phyloP scores from a whole-genome alignment of 2,329 filamentous ascomycete species.

The Diplodia scrobiculata region DNA sequence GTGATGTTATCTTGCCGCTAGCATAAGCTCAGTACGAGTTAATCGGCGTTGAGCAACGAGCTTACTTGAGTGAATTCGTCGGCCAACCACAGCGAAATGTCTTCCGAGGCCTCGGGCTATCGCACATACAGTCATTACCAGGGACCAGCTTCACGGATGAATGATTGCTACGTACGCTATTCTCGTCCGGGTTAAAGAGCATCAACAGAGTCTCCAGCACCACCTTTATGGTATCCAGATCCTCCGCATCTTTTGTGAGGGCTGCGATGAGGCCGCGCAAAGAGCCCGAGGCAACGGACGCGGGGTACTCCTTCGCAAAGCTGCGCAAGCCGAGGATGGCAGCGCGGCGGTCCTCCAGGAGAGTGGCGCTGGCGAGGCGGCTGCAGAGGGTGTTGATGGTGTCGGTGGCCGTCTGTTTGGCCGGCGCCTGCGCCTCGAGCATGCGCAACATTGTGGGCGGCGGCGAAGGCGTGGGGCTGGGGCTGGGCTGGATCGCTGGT shows the following conservation, averaged over 20 bases:
- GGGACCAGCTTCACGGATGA: background rate
- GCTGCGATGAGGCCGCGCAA: constrained; percentile 83
- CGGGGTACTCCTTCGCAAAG: constrained; percentile 95
- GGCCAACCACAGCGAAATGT: constrained; percentile 92
- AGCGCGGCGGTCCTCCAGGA: constrained; percentile 90
- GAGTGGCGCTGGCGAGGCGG: constrained; percentile 82
- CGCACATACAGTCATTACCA: constrained; percentile 27
- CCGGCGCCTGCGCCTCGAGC: constrained; percentile 73
- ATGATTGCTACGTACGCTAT: constrained; percentile 53
- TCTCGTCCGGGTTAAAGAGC: constrained; percentile 74
- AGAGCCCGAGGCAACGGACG: constrained; percentile 92
- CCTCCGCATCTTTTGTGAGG: constrained; percentile 82
- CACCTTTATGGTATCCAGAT: constrained; percentile 94
- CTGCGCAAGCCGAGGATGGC: constrained; percentile 91
- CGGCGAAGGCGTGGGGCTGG: background rate
- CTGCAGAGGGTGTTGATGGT: constrained; percentile 89
- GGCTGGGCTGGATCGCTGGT: background rate
- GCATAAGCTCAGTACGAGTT: constrained; percentile 54
- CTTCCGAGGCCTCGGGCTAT: constrained; percentile 90
- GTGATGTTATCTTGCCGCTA: constrained; percentile 94
- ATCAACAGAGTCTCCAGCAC: constrained; percentile 93
- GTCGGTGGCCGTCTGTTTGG: constrained; percentile 92
- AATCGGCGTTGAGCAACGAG: constrained; percentile 31
- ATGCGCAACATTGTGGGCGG: constrained; percentile 45
- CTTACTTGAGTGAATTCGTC: constrained; percentile 92